Evolutionary conservation across 257 asterid species (phyloP), one percentile per base, ranked within the genome.

Genomic region (Pogostemon cablin): DNA sequence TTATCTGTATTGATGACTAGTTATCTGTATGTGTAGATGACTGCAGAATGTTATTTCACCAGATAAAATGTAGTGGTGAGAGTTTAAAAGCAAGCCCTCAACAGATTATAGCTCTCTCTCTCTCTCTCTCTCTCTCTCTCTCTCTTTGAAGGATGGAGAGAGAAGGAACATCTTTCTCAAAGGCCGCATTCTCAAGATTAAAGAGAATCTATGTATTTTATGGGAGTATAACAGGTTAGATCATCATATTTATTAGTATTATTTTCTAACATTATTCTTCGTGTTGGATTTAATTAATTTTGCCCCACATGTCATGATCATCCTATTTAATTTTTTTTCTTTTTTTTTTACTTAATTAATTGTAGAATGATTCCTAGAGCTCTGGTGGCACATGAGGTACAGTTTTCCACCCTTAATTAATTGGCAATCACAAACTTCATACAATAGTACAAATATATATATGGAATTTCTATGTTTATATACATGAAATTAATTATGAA

Each of bases 331-430:
- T 8, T 7, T 15, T 47, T n/a, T 59, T 20, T 20, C 37, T n/a
- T 11, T 10, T n/a, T 9, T 73, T 65, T 69, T 20, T 20, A 20
- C 25, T 20, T 20, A 20, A 20, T 20, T 20, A 20, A 54, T 20
- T 68, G 47, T 75, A 86, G 92, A 56, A 75, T 88, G 38, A 86
- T 88, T 66, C 92, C 95, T 57, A 79, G 66, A 79, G 86, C 90
- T 78, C 92, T 88, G 8, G 20, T 88, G 86, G 62, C 86, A 42
- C 78, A 73, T 48, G 92, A 88, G 95, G 92, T 88, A 86, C 74
- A 9, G 9, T 58, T 56, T 20, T 20, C 25, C 25, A 20, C 25
- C 25, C 25, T 20, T 20, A 20, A 20, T 20, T 20, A 20, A 20
- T 20, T 20, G 25, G 25, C 25, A 20, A 20, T 20, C 25, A 20